Percentiles rank a stretch among this genome's conserved stretches.
These are phyloP conservation scores for Leccinum olivaceopallidum DNA, from an alignment of 768 basidiomycete species.

Conservation along the genomic window DNA sequence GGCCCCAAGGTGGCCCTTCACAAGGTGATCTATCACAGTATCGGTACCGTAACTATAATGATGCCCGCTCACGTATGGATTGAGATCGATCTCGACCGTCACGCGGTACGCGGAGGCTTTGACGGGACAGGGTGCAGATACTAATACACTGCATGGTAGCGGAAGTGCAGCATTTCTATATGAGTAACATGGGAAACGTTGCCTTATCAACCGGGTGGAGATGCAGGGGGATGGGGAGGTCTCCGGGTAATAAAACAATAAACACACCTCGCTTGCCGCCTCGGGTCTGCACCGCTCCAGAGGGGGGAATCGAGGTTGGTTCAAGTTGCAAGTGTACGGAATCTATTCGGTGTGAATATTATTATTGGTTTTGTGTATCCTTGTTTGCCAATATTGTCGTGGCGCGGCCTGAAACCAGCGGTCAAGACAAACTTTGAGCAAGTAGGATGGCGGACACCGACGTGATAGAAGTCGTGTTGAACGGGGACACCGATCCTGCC, in stretches of 20 bases:
- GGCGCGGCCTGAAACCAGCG: slow-evolving; percentile 17
- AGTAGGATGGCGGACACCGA: slow-evolving; percentile 53
- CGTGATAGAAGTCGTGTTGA: slow-evolving; percentile 41
- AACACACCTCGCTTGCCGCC: too few species aligned
- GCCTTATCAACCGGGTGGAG: slow-evolving; percentile 7
- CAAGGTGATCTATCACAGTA: slow-evolving; percentile 28
- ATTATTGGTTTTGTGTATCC: slow-evolving; percentile 19
- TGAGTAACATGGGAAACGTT: slow-evolving; percentile 1
- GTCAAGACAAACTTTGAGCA: slow-evolving; percentile 27
- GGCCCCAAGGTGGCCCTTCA: slow-evolving; percentile 1
- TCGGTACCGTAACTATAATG: slow-evolving; percentile 34
- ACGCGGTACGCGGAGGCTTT: slow-evolving; percentile 26
- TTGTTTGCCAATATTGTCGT: slow-evolving; percentile 26
- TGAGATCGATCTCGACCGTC: slow-evolving; percentile 23
- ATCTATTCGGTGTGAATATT: neutral
- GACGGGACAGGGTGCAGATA: slow-evolving; percentile 8
- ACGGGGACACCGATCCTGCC: slow-evolving; percentile 26
- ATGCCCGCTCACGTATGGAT: slow-evolving; percentile 30
- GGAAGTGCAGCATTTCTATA: neutral
- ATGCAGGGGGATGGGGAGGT: neutral
- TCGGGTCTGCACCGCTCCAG: neutral
- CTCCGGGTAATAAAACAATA: neutral
- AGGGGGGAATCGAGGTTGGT: neutral
- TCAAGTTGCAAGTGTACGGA: neutral
- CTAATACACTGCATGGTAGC: slow-evolving; percentile 1